These are phyloP conservation scores for Cyclotella baltica DNA, from an alignment of 108 stramenopile genomes.

Conservation along the genomic window DNA sequence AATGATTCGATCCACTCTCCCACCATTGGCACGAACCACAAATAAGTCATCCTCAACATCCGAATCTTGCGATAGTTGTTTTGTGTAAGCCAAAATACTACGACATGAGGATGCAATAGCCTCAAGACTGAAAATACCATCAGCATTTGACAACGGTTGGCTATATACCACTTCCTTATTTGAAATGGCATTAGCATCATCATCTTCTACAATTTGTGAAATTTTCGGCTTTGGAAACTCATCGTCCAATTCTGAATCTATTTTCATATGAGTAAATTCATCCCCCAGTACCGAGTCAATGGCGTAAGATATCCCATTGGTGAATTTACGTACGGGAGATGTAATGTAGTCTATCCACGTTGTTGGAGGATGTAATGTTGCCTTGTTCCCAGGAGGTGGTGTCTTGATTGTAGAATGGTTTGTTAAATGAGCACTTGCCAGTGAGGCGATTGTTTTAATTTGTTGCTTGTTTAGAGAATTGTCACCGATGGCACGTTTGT, in stretches of 20 bases:
- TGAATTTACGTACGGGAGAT: not conserved
- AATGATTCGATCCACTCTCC: constrained; percentile 20
- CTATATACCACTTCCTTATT: not conserved
- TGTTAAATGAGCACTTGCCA: not conserved
- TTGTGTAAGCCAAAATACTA: constrained; percentile 15
- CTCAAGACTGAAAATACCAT: constrained; percentile 13
- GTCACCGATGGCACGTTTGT: not conserved
- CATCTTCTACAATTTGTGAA: constrained; percentile 13
- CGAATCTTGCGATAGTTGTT: not conserved
- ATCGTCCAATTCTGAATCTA: constrained; percentile 15
- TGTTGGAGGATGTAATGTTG: not conserved
- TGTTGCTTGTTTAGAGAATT: not conserved
- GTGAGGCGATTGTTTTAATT: not conserved
- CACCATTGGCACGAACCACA: not conserved
- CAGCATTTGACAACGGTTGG: not conserved
- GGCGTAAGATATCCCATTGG: not conserved
- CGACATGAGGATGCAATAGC: constrained; percentile 16
- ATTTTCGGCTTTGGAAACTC: not conserved
- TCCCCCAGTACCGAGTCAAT: not conserved
- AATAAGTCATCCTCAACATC: constrained; percentile 10
- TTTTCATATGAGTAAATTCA: not conserved
- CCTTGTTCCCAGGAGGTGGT: not conserved
- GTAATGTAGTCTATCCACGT: not conserved
- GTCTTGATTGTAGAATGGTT: not conserved
- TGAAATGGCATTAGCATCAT: not conserved